Conservation (phyloP, 306 rosid species). For the Cyamopsis tetragonoloba region DNA sequence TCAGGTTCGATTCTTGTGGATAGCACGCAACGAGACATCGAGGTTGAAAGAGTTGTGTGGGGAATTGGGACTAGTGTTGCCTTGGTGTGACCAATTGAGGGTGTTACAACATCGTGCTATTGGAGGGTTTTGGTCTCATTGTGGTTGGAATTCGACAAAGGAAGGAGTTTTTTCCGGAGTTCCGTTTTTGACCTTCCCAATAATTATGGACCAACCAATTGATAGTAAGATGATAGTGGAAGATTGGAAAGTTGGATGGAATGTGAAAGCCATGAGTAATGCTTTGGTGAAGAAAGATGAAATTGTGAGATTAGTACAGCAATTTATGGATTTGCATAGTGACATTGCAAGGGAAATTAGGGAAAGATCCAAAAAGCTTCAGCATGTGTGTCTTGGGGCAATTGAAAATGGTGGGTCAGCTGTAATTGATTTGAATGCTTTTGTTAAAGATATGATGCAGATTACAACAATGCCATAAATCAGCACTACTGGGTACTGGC, state of each 20-base stretch:
- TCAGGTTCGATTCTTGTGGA: conserved; percentile 30
- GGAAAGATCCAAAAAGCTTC: conserved; percentile 15
- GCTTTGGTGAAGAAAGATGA: conserved; percentile 29
- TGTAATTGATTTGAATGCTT: conserved; percentile 21
- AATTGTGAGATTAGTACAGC: conserved; percentile 16
- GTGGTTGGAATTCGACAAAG: conserved; percentile 52
- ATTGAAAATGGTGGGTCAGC: conserved; percentile 43
- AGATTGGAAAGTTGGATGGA: conserved; percentile 44
- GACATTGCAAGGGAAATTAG: conserved; percentile 14
- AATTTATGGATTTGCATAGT: conserved; percentile 33
- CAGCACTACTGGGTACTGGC: too few species aligned
- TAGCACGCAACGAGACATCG: conserved; percentile 22
- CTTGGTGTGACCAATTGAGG: conserved; percentile 54
- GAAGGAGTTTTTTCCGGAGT: conserved; percentile 45
- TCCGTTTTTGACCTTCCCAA: conserved; percentile 38
- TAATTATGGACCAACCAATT: conserved; percentile 36
- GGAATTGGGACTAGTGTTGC: conserved; percentile 25
- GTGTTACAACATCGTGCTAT: conserved; percentile 38
- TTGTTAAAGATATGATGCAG: conserved; percentile 12
- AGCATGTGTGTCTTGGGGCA: conserved; percentile 10
- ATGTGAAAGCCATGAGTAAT: conserved; percentile 15
- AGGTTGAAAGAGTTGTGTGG: conserved; percentile 29
- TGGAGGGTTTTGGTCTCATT: conserved; percentile 55
- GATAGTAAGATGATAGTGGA: conserved; percentile 41
- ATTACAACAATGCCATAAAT: background rate